Evolutionary conservation across 495 filamentous ascomycete genomes (phyloP).

Genomic region (Penicillium lagena): DNA sequence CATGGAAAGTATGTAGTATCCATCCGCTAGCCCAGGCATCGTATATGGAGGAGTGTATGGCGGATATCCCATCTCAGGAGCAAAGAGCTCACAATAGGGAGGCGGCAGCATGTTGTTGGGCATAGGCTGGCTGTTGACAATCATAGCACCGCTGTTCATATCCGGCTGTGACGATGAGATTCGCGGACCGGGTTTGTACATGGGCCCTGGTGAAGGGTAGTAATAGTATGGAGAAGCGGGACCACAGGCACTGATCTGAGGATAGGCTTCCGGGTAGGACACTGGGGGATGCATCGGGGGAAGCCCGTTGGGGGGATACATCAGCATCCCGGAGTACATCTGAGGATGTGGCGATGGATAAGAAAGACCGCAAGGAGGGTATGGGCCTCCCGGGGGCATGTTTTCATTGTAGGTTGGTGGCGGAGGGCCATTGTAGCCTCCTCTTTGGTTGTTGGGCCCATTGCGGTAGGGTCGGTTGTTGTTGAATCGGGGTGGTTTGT

Average conservation of each 20-base stretch:
- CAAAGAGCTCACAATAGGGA: slow-evolving; percentile 2
- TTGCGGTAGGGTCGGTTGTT: background rate
- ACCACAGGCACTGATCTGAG: background rate
- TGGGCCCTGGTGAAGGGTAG: background rate
- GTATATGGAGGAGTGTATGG: background rate
- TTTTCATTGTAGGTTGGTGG: no score
- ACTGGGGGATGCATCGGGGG: background rate
- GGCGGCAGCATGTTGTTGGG: background rate
- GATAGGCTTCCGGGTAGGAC: background rate
- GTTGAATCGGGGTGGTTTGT: background rate
- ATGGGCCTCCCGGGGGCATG: no score
- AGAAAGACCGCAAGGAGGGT: background rate
- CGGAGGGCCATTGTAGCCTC: background rate
- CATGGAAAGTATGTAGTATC: no score
- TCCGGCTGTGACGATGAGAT: background rate
- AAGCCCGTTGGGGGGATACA: background rate
- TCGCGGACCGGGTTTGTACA: no score
- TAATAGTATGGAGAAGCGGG: background rate
- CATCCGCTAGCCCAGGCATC: background rate
- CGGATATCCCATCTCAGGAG: background rate
- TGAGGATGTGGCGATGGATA: background rate
- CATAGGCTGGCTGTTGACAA: slow-evolving; percentile 2
- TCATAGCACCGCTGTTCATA: background rate
- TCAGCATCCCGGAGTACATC: background rate
- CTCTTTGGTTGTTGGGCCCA: background rate